phyloP scores from a whole-genome alignment of 768 basidiomycete species.

The Boletus sp. region DNA sequence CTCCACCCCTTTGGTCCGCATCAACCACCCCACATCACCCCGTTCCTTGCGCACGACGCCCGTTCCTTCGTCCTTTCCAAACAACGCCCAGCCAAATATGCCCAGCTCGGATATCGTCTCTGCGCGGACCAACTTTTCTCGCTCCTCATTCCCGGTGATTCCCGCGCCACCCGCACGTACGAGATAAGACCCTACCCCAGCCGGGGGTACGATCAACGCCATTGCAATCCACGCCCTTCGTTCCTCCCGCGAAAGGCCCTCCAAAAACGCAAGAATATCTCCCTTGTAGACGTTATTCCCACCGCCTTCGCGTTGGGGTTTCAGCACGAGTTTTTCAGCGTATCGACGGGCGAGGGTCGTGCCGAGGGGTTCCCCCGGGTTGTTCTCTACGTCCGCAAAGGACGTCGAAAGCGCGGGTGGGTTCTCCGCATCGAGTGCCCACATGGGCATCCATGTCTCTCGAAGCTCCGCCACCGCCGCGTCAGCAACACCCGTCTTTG shows the following conservation, averaged over 20 bases:
- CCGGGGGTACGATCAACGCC: slow-evolving; percentile 84
- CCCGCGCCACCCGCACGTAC: slow-evolving; percentile 40
- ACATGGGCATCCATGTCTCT: slow-evolving; percentile 87
- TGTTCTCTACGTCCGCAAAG: not conserved
- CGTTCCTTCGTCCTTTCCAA: slow-evolving; percentile 45
- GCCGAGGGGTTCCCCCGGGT: slow-evolving; percentile 19
- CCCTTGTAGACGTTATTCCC: slow-evolving; percentile 93
- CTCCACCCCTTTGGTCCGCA: slow-evolving; percentile 87
- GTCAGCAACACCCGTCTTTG: slow-evolving; percentile 16
- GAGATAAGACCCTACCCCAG: slow-evolving; percentile 66
- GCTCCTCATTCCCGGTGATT: not conserved
- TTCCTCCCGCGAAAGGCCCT: slow-evolving; percentile 55
- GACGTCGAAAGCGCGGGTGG: not conserved
- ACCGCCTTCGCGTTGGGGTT: slow-evolving; percentile 97
- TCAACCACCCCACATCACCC: slow-evolving; percentile 74
- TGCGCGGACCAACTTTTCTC: slow-evolving; percentile 42
- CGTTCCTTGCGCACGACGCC: slow-evolving; percentile 46
- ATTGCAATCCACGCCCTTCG: slow-evolving; percentile 93
- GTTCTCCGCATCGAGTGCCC: slow-evolving; percentile 54
- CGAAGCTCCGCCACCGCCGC: slow-evolving; percentile 49
- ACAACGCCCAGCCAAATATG: slow-evolving; percentile 86
- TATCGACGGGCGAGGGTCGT: slow-evolving; percentile 22
- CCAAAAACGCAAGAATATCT: slow-evolving; percentile 77
- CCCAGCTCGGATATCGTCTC: slow-evolving; percentile 90
- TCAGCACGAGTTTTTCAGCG: slow-evolving; percentile 72